Base-by-base conservation (phyloP, 192 early-diverging fungal genomes). In the Podochytrium sp. region DNA sequence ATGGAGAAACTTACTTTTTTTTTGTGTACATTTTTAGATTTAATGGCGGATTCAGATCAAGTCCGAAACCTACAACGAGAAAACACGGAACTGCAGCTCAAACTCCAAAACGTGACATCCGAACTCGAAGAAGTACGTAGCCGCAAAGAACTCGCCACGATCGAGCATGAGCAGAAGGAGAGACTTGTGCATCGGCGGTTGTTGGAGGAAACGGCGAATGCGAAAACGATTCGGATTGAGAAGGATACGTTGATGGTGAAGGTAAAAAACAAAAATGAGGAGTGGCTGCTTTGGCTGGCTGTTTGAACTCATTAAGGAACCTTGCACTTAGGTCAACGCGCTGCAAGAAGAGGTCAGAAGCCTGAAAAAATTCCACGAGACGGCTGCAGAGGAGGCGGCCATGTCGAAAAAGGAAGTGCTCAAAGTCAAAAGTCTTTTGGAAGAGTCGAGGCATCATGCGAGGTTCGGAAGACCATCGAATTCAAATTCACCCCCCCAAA, bases 91-190 rank as follows among this genome's bases (percentile, higher is more conserved):
- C 63, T 57, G 4, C 16, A 38, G 1, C 27, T 60, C 1, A 23
- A 55, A 35, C 14, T 75, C 2, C 64, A 70, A 70, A 70, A 50
- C 53, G 25, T 75, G 27, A 56, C 50, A 10, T 61, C 37, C 10
- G 74, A 75, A 38, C 47, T 75, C 18, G 74, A 75, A 58, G 74
- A 75, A 75, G 62, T 75, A 25, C 42, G 74, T 18, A 65, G 59
- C 30, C 49, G 52, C 2, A 75, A 76, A 49, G 76, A 77, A 34
- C 35, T 56, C 6, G 39, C 67, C 16, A n/a, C 59, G 25, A 1
- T 76, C 5, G 67, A 73, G 43, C 42, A 75, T 77, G 73, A 77
- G 35, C 60, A 73, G 33, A 37, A 50, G 43, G 76, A 77, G 47
- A 6, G 76, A 29, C 7, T 76, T n/a, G 23, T 39, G 6, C 23